A percentile compares a stretch with the other conserved stretches of the same genome.
Conservation (phyloP, 768 basidiomycete genomes). For the Phaeotremella fagi region DNA sequence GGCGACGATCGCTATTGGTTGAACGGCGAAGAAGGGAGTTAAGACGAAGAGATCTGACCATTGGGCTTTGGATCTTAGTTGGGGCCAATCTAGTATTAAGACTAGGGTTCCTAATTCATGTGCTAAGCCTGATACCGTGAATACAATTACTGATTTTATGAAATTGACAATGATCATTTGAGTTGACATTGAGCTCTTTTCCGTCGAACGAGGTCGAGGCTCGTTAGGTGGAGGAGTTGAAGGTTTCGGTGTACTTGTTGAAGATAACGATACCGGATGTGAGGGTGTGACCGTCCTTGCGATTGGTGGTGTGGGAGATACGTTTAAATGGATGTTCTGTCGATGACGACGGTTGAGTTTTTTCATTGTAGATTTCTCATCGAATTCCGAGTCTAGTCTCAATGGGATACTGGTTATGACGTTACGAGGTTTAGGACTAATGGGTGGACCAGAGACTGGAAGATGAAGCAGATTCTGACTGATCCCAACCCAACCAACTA, state of each 20-base stretch:
- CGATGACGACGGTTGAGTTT: background rate
- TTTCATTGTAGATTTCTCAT: background rate
- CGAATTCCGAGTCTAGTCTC: too few species aligned
- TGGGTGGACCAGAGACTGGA: slow-evolving; percentile 24
- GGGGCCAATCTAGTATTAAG: slow-evolving; percentile 4
- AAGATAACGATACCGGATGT: slow-evolving; percentile 9
- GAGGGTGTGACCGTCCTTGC: background rate
- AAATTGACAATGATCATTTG: slow-evolving; percentile 20
- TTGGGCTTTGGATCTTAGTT: background rate
- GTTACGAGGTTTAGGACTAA: slow-evolving; percentile 9
- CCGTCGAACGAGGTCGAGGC: background rate
- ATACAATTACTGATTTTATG: slow-evolving; percentile 37
- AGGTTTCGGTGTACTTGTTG: slow-evolving; percentile 24
- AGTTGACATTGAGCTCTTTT: background rate
- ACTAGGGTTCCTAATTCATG: slow-evolving; percentile 27
- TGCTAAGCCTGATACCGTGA: slow-evolving; percentile 25
- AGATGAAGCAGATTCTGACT: slow-evolving; percentile 36
- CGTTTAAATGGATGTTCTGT: too few species aligned
- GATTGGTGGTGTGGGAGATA: background rate
- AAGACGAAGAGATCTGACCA: slow-evolving; percentile 7
- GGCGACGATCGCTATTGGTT: slow-evolving; percentile 30
- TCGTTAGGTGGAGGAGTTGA: slow-evolving; percentile 12
- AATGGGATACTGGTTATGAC: background rate
- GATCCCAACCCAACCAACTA: slow-evolving; percentile 33
- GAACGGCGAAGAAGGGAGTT: slow-evolving; percentile 35